Conservation (phyloP, 2,329 filamentous ascomycete genomes). For the Fusarium robinianum region DNA sequence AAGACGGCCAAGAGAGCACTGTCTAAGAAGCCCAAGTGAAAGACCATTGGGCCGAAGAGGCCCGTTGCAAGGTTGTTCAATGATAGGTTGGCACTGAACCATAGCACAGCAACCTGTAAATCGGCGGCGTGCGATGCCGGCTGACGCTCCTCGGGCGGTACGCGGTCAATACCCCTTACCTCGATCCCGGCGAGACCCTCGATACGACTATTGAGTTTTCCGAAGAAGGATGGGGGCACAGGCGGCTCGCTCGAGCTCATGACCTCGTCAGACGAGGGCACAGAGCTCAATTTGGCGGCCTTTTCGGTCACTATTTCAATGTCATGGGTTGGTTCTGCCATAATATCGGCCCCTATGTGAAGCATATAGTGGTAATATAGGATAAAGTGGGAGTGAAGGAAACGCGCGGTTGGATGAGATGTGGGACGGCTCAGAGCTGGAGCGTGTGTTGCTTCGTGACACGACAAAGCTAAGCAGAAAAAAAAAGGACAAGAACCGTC, state of each 20-base stretch:
- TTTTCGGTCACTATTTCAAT: slow-evolving; percentile 24
- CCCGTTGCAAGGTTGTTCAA: slow-evolving; percentile 65
- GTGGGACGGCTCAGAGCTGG: slow-evolving; percentile 16
- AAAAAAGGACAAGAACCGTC: not conserved
- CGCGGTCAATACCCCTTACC: slow-evolving; percentile 47
- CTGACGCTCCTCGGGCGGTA: slow-evolving; percentile 44
- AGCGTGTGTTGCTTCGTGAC: slow-evolving; percentile 7
- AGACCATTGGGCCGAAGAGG: slow-evolving; percentile 69
- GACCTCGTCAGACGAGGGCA: slow-evolving; percentile 12
- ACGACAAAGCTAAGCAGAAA: slow-evolving; percentile 3
- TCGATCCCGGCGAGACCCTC: slow-evolving; percentile 44
- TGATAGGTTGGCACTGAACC: slow-evolving; percentile 52
- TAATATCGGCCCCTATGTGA: slow-evolving; percentile 4
- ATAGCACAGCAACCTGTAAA: slow-evolving; percentile 47
- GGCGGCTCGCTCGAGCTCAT: slow-evolving; percentile 5
- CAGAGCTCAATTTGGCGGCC: slow-evolving; percentile 14
- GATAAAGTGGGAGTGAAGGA: slow-evolving; percentile 1
- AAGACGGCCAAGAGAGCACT: slow-evolving; percentile 73
- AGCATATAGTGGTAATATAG: slow-evolving; percentile 3
- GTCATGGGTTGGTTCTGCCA: slow-evolving; percentile 12
- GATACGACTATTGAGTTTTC: slow-evolving; percentile 26
- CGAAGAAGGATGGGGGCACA: slow-evolving; percentile 8
- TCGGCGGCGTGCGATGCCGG: slow-evolving; percentile 41
- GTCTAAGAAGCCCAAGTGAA: slow-evolving; percentile 73
- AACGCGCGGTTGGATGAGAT: not conserved